Percentiles rank a stretch among this genome's conserved stretches.
phyloP scores from a whole-genome alignment of 2,329 filamentous ascomycete species.

The Botrytis byssoidea region DNA sequence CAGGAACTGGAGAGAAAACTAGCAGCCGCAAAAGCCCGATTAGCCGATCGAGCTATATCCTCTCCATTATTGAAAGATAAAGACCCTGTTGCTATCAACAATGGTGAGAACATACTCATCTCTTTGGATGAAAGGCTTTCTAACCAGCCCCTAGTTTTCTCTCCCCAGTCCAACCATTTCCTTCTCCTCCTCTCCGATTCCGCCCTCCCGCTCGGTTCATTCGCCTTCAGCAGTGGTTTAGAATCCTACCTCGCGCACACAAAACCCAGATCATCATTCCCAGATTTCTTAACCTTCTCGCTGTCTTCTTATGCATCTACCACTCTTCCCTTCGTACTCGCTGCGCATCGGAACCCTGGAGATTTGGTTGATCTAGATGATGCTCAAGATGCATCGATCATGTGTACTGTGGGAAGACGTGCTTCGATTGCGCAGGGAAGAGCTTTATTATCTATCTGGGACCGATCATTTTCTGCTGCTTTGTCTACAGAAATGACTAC shows the following conservation, averaged over 20 bases:
- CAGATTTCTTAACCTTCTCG: slow-evolving; percentile 67
- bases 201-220: slow-evolving; percentile 78
- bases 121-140: background rate
- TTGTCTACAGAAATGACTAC: slow-evolving; percentile 31
- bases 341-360: slow-evolving; percentile 57
- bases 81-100: slow-evolving; percentile 24
- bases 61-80: slow-evolving; percentile 27
- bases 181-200: slow-evolving; percentile 78
- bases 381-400: slow-evolving; percentile 69
- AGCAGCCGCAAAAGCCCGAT: slow-evolving; percentile 43
- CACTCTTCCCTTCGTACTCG: slow-evolving; percentile 71
- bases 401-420: slow-evolving; percentile 75
- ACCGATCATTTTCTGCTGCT: slow-evolving; percentile 59
- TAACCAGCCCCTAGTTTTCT: slow-evolving; percentile 28
- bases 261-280: slow-evolving; percentile 51
- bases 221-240: slow-evolving; percentile 79
- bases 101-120: background rate
- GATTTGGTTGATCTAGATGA: slow-evolving; percentile 64
- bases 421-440: slow-evolving; percentile 74
- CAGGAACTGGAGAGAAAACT: slow-evolving; percentile 52
- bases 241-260: slow-evolving; percentile 79
- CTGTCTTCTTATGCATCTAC: slow-evolving; percentile 69
- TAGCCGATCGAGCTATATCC: slow-evolving; percentile 39
- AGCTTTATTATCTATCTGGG: slow-evolving; percentile 74
- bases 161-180: slow-evolving; percentile 52